A percentile compares a stretch with the other conserved stretches of the same genome.
phyloP scores from a whole-genome alignment of 2,329 filamentous ascomycete species.

The Peltaster fructicola region DNA sequence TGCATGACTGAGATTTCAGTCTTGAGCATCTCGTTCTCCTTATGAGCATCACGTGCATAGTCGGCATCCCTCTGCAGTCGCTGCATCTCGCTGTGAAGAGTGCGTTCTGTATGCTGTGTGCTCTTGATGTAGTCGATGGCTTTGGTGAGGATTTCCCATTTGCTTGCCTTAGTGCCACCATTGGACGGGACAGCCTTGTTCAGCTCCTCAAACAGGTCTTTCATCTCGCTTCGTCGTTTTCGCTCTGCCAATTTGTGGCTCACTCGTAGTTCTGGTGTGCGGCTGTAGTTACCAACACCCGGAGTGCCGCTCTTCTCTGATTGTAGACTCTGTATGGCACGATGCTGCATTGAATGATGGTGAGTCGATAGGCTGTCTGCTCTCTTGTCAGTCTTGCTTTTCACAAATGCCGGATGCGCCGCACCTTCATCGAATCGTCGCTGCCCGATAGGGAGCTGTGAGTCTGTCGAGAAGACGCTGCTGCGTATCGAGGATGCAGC shows the following conservation, averaged over 20 bases:
- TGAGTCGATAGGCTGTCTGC: slow-evolving; percentile 31
- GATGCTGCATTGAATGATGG: slow-evolving; percentile 61
- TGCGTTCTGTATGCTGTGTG: slow-evolving; percentile 21
- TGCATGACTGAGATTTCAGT: slow-evolving; percentile 29
- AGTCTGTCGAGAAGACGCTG: slow-evolving; percentile 62
- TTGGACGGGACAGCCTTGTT: slow-evolving; percentile 68
- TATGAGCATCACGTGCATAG: slow-evolving; percentile 24
- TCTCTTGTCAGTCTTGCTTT: slow-evolving; percentile 3
- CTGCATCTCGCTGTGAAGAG: slow-evolving; percentile 21
- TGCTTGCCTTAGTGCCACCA: slow-evolving; percentile 68
- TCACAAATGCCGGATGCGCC: too few relatives aligned
- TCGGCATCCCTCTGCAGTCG: slow-evolving; percentile 28
- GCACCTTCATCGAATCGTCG: slow-evolving; percentile 49
- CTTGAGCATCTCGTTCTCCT: slow-evolving; percentile 30
- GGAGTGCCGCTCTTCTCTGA: slow-evolving; percentile 35
- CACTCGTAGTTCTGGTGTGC: slow-evolving; percentile 64
- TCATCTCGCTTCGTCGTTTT: slow-evolving; percentile 76
- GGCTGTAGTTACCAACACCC: slow-evolving; percentile 58
- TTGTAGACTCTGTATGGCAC: slow-evolving; percentile 47
- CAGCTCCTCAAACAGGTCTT: slow-evolving; percentile 66
- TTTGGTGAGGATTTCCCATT: slow-evolving; percentile 79
- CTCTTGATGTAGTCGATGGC: slow-evolving; percentile 33
- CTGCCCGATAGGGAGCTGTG: slow-evolving; percentile 53
- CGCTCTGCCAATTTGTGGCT: slow-evolving; percentile 75
- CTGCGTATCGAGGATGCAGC: slow-evolving; percentile 62